Percentiles rank a stretch among this genome's conserved stretches.
Conservation (phyloP, 176 grass and related monocot species). For the Thinopyrum elongatum region DNA sequence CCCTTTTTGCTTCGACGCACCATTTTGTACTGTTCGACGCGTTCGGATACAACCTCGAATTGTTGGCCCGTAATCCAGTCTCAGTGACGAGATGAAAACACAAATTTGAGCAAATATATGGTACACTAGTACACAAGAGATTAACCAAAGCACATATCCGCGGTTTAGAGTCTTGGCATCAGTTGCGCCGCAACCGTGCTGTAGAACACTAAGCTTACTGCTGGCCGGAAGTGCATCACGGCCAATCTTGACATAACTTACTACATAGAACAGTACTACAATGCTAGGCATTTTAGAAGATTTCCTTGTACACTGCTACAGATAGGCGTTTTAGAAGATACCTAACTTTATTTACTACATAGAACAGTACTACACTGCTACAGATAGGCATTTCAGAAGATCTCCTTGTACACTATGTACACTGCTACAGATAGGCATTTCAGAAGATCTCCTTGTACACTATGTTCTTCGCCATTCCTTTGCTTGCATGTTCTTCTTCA, state of each 20-base stretch:
- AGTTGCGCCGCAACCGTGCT: background rate
- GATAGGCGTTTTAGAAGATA: too few relatives aligned
- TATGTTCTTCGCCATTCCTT: constrained; percentile 13
- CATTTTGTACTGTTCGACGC: background rate
- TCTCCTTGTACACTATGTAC: constrained; percentile 17
- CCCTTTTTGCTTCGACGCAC: background rate
- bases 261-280: background rate
- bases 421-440: background rate
- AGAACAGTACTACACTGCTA: background rate
- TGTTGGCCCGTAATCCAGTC: background rate
- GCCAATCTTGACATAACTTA: background rate
- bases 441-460: constrained; percentile 17
- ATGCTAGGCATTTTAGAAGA: background rate
- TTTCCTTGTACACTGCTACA: too few relatives aligned
- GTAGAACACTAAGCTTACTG: background rate
- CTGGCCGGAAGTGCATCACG: background rate
- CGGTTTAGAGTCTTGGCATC: background rate
- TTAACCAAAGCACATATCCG: background rate
- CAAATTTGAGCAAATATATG: background rate
- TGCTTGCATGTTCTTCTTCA: background rate
- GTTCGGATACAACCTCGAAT: background rate
- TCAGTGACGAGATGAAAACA: background rate
- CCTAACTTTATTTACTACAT: too few relatives aligned
- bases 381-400: background rate
- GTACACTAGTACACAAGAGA: background rate